These are phyloP conservation scores for Daldinia eschscholtzii DNA, from an alignment of 2,329 filamentous ascomycete species.

Conservation along the genomic window DNA sequence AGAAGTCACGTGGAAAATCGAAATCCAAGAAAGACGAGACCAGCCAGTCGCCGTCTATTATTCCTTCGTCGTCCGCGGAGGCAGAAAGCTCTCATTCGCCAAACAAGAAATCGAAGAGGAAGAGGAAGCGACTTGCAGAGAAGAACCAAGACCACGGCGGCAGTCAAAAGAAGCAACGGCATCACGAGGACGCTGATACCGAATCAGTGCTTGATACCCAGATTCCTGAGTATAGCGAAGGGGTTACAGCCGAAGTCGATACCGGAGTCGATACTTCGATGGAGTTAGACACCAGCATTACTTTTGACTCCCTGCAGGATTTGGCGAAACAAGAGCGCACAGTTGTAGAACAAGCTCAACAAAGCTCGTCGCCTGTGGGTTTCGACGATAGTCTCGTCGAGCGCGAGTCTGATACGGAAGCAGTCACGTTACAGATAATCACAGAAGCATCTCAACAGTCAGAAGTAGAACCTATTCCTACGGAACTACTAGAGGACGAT, in stretches of 20 bases:
- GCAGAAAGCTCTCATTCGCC: constrained; percentile 41
- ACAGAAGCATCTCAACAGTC: constrained; percentile 52
- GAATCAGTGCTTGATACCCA: constrained; percentile 44
- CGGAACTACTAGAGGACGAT: constrained; percentile 35
- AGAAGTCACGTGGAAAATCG: constrained; percentile 14
- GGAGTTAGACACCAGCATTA: constrained; percentile 30
- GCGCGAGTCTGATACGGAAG: constrained; percentile 50
- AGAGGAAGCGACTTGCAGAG: constrained; percentile 48
- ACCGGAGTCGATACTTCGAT: constrained; percentile 27
- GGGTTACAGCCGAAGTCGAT: constrained; percentile 29
- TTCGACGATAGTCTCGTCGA: constrained; percentile 40
- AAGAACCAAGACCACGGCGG: constrained; percentile 41
- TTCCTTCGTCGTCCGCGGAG: constrained; percentile 37
- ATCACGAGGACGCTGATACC: constrained; percentile 32
- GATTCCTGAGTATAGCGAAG: constrained; percentile 22
- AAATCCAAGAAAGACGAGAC: constrained; percentile 36
- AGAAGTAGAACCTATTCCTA: constrained; percentile 36
- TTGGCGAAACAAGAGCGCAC: constrained; percentile 36
- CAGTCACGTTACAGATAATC: constrained; percentile 51
- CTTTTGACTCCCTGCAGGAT: constrained; percentile 13
- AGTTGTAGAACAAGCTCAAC: constrained; percentile 19
- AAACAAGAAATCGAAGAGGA: constrained; percentile 45
- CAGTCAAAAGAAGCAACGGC: constrained; percentile 49
- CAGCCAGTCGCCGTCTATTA: constrained; percentile 23
- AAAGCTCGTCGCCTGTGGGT: constrained; percentile 31